Conservation (phyloP, 768 basidiomycete species). For the Chalciporus pseudorubinellus region DNA sequence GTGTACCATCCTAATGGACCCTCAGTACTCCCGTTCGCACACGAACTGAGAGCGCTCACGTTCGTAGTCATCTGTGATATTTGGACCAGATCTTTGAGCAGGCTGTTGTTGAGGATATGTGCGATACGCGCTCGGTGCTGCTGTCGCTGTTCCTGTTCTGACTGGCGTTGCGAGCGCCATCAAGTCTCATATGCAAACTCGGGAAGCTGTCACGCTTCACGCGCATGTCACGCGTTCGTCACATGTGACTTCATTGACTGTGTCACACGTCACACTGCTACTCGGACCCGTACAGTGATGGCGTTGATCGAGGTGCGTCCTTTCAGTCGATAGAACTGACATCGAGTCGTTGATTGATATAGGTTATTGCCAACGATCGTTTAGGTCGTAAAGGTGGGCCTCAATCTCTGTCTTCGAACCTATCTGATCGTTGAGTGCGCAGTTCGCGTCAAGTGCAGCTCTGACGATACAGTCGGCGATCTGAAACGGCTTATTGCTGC, state of each 20-base stretch:
- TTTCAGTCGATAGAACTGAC: neutral
- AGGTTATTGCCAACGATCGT: constrained; percentile 96
- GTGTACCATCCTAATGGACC: constrained; percentile 72
- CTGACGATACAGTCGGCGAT: constrained; percentile 96
- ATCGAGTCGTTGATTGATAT: constrained; percentile 11
- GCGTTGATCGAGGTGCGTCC: constrained; percentile 51
- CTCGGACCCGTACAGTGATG: constrained; percentile 32
- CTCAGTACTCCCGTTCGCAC: constrained; percentile 6
- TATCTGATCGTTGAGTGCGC: constrained; percentile 10
- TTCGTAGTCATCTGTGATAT: constrained; percentile 74
- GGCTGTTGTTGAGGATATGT: constrained; percentile 22
- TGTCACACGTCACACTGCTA: constrained; percentile 17
- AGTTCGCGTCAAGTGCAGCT: constrained; percentile 96
- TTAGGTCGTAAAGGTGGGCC: constrained; percentile 84
- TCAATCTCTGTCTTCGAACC: neutral
- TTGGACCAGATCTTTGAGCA: constrained; percentile 32
- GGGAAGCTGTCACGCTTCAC: constrained; percentile 11
- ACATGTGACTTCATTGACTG: constrained; percentile 2
- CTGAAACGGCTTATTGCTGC: constrained; percentile 96
- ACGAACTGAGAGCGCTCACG: constrained; percentile 41
- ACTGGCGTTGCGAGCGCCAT: constrained; percentile 33
- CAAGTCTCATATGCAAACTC: neutral
- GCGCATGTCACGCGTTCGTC: constrained; percentile 24
- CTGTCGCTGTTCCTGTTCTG: constrained; percentile 20
- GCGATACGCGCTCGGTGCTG: constrained; percentile 23